Evolutionary conservation across 2,329 filamentous ascomycete genomes (phyloP).

Genomic region (Fusarium guadeloupense): DNA sequence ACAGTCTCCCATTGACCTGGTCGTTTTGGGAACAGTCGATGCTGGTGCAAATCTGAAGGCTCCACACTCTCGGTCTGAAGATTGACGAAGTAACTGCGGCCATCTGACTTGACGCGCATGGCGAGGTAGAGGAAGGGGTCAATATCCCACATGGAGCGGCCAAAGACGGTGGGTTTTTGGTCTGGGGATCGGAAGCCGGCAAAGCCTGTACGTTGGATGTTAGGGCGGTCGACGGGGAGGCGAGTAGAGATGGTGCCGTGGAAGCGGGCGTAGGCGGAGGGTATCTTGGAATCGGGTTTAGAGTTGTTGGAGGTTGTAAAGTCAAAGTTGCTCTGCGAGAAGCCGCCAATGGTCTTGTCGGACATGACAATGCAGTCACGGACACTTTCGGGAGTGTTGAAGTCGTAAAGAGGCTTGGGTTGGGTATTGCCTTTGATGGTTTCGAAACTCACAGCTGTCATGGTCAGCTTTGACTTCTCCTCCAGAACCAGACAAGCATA

Average conservation of each 20-base stretch:
- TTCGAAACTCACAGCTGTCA: constrained; percentile 72
- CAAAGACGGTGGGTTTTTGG: constrained; percentile 81
- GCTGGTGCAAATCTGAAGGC: constrained; percentile 95
- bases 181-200: constrained; percentile 90
- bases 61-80: constrained; percentile 94
- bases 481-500: constrained; percentile 38
- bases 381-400: constrained; percentile 61
- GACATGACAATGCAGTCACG: constrained; percentile 79
- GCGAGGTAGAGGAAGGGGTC: constrained; percentile 90
- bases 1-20: constrained; percentile 95
- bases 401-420: constrained; percentile 72
- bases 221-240: constrained; percentile 77
- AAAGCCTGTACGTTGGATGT: constrained; percentile 83
- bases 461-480: background rate
- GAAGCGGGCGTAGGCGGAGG: constrained; percentile 74
- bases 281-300: constrained; percentile 5
- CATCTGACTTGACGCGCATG: constrained; percentile 88
- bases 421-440: constrained; percentile 71
- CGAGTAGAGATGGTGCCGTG: constrained; percentile 88
- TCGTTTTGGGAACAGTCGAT: constrained; percentile 80
- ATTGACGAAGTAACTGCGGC: constrained; percentile 92
- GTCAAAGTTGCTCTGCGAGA: constrained; percentile 78
- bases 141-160: constrained; percentile 85
- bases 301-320: constrained; percentile 50
- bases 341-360: constrained; percentile 87